Evolutionary conservation across 2,329 filamentous ascomycete genomes (phyloP).

Genomic region (Cladosporium halotolerans): DNA sequence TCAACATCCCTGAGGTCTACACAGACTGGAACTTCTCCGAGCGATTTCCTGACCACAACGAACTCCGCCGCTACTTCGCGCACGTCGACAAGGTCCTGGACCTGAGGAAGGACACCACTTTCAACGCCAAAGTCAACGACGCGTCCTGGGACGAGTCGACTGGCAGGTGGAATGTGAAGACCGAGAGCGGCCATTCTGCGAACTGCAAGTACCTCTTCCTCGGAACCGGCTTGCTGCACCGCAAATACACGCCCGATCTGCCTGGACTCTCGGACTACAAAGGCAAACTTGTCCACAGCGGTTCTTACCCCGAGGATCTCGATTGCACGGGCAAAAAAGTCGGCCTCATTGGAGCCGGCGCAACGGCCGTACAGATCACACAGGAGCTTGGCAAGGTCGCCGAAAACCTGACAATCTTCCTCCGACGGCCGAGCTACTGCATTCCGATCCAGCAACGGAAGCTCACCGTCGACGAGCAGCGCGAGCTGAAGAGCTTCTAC

Average conservation of each 20-base stretch:
- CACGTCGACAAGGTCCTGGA: constrained; percentile 52
- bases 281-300: constrained; percentile 36
- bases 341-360: constrained; percentile 38
- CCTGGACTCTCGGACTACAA: constrained; percentile 31
- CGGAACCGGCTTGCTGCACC: constrained; percentile 34
- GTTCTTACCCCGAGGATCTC: constrained; percentile 33
- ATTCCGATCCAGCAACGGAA: constrained; percentile 52
- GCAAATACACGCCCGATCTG: constrained; percentile 34
- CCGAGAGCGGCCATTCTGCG: constrained; percentile 34
- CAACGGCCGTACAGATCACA: constrained; percentile 37
- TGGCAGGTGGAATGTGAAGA: constrained; percentile 47
- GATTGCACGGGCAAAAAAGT: constrained; percentile 34
- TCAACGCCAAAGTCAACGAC: constrained; percentile 50
- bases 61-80: constrained; percentile 54
- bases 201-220: constrained; percentile 32
- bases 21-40: constrained; percentile 48
- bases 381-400: constrained; percentile 28
- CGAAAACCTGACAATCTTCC: constrained; percentile 50
- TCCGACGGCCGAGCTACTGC: constrained; percentile 60
- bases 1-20: constrained; percentile 43
- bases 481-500: constrained; percentile 37
- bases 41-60: constrained; percentile 26
- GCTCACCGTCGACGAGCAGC: constrained; percentile 47
- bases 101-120: constrained; percentile 52
- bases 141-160: constrained; percentile 46